Percentiles rank a stretch among this genome's conserved stretches.
Evolutionary conservation across 371 early-diverging fungal species (phyloP).

Genomic region (Dichotomocladium elegans): DNA sequence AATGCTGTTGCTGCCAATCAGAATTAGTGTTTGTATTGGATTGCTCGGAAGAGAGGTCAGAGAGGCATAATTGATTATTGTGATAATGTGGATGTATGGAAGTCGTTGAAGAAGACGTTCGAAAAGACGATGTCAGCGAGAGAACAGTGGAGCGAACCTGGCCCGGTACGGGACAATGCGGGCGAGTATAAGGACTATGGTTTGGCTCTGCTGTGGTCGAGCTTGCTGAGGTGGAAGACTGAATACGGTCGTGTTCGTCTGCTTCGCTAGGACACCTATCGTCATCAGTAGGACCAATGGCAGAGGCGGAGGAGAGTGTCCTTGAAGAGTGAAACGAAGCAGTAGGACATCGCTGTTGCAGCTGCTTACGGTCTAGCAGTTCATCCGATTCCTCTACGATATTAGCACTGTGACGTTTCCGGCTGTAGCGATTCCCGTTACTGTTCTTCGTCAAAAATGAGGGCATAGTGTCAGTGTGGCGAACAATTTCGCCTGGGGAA

Average conservation of each 20-base stretch:
- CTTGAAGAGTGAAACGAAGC: slow-evolving; percentile 2
- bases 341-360: neutral
- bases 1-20: slow-evolving; percentile 6
- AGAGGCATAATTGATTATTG: slow-evolving; percentile 7
- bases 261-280: slow-evolving; percentile 13
- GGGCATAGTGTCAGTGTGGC: slow-evolving; percentile 20
- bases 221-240: neutral
- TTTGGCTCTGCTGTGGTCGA: neutral
- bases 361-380: neutral
- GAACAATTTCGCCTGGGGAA: slow-evolving; percentile 15
- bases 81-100: no score
- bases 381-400: neutral
- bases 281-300: neutral
- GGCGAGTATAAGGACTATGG: slow-evolving; percentile 17
- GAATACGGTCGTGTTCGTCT: slow-evolving; percentile 2
- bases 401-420: slow-evolving; percentile 30
- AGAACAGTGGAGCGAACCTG: slow-evolving; percentile 13
- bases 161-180: slow-evolving; percentile 23
- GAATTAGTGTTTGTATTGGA: neutral
- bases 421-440: slow-evolving; percentile 3
- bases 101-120: no score
- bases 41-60: neutral
- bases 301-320: slow-evolving; percentile 5
- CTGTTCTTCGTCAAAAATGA: slow-evolving; percentile 7
- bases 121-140: no score